Conservation (phyloP, 116 monocot genomes). For the Zostera marina region DNA sequence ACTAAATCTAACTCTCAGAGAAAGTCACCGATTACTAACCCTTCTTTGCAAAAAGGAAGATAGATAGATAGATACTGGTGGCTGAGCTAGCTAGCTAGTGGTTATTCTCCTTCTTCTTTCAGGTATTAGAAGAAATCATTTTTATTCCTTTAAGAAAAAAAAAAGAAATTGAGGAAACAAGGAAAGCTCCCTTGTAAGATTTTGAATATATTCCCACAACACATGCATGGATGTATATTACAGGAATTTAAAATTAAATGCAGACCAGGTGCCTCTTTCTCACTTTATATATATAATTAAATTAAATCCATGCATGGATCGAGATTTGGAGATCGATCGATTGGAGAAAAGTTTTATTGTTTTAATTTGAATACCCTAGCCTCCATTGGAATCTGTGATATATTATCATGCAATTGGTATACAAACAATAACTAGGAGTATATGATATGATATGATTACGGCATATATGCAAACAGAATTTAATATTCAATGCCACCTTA, state of each 20-base stretch:
- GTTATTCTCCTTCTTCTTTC: neutral
- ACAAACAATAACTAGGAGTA: neutral
- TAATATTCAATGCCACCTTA: too few relatives aligned
- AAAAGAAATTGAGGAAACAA: neutral
- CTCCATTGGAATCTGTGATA: neutral
- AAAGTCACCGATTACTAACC: constrained; percentile 7
- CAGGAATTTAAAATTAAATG: too few relatives aligned
- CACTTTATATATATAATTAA: too few relatives aligned
- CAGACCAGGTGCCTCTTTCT: too few relatives aligned
- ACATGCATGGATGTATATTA: too few relatives aligned
- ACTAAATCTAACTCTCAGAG: neutral
- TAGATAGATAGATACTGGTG: neutral
- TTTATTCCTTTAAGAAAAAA: neutral
- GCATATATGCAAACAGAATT: neutral
- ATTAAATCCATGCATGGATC: too few relatives aligned
- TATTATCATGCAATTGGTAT: constrained; percentile 1
- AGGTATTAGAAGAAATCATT: neutral
- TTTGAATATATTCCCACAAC: too few relatives aligned
- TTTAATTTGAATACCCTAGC: neutral
- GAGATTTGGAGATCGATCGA: too few relatives aligned
- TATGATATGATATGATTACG: neutral
- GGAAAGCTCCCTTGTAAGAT: too few relatives aligned
- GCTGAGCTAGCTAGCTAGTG: neutral
- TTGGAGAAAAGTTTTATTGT: neutral
- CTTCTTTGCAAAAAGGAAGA: constrained; percentile 11